Conservation (phyloP, 2,329 filamentous ascomycete genomes). For the Ilyonectria robusta region DNA sequence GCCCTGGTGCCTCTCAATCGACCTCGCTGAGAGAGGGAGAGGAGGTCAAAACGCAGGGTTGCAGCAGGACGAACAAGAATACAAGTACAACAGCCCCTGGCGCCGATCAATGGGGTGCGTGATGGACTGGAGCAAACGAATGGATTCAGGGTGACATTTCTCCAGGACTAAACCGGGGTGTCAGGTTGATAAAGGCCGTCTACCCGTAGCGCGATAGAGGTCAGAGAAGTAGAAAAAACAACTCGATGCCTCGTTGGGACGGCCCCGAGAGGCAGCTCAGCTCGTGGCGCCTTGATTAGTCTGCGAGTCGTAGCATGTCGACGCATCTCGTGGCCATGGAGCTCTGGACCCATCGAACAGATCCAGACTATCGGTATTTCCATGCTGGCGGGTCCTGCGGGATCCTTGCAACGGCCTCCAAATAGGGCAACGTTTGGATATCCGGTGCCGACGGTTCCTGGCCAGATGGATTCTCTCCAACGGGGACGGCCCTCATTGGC, state of each 20-base stretch:
- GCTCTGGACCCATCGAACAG: slow-evolving; percentile 8
- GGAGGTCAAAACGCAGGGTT: background rate
- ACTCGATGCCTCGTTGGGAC: slow-evolving; percentile 11
- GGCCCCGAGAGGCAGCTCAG: background rate
- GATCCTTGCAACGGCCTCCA: background rate
- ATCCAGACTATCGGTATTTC: slow-evolving; percentile 21
- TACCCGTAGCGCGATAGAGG: background rate
- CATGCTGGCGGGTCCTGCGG: background rate
- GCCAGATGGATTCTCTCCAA: background rate
- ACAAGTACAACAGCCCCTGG: slow-evolving; percentile 10
- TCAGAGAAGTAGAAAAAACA: background rate
- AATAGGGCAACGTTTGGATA: background rate
- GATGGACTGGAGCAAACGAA: background rate
- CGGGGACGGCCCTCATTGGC: background rate
- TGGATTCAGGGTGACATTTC: slow-evolving; percentile 4
- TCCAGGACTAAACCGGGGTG: slow-evolving; percentile 4
- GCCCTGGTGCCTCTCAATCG: slow-evolving; percentile 13
- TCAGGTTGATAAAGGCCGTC: slow-evolving; percentile 3
- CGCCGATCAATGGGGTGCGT: slow-evolving; percentile 13
- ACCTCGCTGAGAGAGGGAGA: background rate
- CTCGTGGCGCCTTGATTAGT: background rate
- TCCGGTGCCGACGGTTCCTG: background rate
- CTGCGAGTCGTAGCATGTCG: background rate
- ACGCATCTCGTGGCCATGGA: background rate
- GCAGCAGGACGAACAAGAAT: background rate